Evolutionary conservation across 1,284 basidiomycete species (phyloP).

Genomic region (Ceratobasidium theobromae): DNA sequence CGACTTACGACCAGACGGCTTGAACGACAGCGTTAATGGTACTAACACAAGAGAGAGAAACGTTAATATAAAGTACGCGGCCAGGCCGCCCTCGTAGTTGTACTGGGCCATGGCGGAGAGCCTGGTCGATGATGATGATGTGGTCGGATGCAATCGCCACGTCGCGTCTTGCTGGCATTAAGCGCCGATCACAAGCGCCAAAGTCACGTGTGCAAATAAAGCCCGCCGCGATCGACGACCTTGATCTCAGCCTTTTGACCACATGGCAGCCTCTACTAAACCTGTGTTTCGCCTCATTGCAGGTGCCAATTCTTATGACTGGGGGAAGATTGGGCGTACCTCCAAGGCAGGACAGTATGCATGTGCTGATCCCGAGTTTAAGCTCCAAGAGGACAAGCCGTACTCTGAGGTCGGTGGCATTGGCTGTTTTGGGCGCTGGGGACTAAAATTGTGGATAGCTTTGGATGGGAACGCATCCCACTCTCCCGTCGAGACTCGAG

Average conservation of each 20-base stretch:
- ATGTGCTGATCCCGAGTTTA: constrained; percentile 49
- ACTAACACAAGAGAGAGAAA: constrained; percentile 79
- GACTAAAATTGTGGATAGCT: constrained; percentile 53
- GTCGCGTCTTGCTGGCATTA: constrained; percentile 30
- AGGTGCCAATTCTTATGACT: constrained; percentile 49
- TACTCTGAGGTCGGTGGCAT: constrained; percentile 61
- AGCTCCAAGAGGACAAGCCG: constrained; percentile 55
- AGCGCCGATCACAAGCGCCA: constrained; percentile 19
- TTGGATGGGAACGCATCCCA: constrained; percentile 99
- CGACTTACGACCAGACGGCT: constrained; percentile 47
- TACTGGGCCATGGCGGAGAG: constrained; percentile 67
- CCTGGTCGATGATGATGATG: constrained; percentile 14
- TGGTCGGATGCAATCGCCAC: constrained; percentile 16
- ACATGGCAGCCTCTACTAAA: background rate
- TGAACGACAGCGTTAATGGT: constrained; percentile 65
- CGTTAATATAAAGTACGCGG: constrained; percentile 85
- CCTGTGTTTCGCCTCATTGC: constrained; percentile 37
- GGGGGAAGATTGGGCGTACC: constrained; percentile 55
- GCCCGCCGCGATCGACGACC: background rate
- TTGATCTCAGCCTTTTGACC: background rate
- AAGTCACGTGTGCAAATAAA: constrained; percentile 27
- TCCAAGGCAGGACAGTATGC: constrained; percentile 56
- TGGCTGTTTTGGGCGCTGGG: background rate
- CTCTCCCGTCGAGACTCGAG: constrained; percentile 72
- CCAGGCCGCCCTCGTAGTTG: constrained; percentile 88